Percentiles rank a stretch among this genome's conserved stretches.
These are phyloP conservation scores for Psophocarpus tetragonolobus DNA, from an alignment of 306 rosid genomes.

Conservation along the genomic window DNA sequence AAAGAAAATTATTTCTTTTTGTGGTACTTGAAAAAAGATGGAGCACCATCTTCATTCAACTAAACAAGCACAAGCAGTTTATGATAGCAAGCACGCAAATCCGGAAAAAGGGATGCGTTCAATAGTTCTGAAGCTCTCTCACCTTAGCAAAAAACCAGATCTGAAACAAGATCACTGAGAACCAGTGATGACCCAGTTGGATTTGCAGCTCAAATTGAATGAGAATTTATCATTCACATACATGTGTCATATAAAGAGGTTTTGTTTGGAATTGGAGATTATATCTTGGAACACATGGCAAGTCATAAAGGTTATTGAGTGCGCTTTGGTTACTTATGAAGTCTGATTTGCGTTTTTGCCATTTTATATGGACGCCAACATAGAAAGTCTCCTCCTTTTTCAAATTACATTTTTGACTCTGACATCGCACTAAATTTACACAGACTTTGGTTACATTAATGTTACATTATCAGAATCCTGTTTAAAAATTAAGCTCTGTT, in stretches of 20 bases:
- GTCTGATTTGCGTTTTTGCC: background rate
- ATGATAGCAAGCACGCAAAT: background rate
- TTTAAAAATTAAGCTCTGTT: background rate
- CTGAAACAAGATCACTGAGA: slow-evolving; percentile 17
- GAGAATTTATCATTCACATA: slow-evolving; percentile 26
- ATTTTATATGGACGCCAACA: slow-evolving; percentile 32
- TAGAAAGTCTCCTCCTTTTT: slow-evolving; percentile 20
- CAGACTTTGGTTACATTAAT: background rate
- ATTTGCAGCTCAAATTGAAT: slow-evolving; percentile 24
- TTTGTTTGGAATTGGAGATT: slow-evolving; percentile 25
- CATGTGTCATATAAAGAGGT: background rate
- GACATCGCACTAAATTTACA: background rate
- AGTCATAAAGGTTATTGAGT: slow-evolving; percentile 21
- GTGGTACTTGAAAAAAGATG: slow-evolving; percentile 17
- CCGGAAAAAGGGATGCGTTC: slow-evolving; percentile 3
- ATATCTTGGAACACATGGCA: slow-evolving; percentile 7
- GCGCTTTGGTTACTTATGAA: slow-evolving; percentile 27
- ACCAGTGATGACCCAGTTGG: slow-evolving; percentile 24
- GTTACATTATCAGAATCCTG: background rate
- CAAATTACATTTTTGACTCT: slow-evolving; percentile 40
- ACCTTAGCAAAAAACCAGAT: slow-evolving; percentile 34
- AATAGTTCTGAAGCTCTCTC: slow-evolving; percentile 15
- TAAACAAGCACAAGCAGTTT: background rate
- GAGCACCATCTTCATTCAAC: slow-evolving; percentile 25
- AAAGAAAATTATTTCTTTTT: background rate